These are phyloP conservation scores for Metarhizium sp. DNA, from an alignment of 2,329 filamentous ascomycete species.

Conservation along the genomic window DNA sequence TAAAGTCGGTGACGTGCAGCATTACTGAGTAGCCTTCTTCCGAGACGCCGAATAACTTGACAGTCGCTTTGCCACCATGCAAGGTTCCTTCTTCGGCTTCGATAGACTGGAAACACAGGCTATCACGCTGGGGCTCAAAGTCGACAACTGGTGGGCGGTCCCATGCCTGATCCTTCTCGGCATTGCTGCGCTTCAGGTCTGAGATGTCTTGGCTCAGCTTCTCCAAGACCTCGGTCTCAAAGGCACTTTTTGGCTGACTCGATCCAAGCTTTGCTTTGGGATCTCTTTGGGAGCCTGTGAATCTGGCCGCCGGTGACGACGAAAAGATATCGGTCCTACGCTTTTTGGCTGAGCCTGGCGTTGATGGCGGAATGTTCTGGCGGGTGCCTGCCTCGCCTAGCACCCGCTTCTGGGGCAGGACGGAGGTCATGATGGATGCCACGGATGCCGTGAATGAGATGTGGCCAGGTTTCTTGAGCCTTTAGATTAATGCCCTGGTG, in stretches of 20 bases:
- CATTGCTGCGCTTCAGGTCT: slow-evolving; percentile 74
- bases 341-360: slow-evolving; percentile 61
- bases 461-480: not conserved
- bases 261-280: slow-evolving; percentile 54
- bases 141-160: slow-evolving; percentile 47
- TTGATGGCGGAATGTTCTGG: slow-evolving; percentile 49
- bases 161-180: slow-evolving; percentile 93
- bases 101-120: slow-evolving; percentile 87
- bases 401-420: slow-evolving; percentile 63
- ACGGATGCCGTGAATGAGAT: not conserved
- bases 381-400: slow-evolving; percentile 58
- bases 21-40: slow-evolving; percentile 78
- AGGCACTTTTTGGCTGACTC: slow-evolving; percentile 78
- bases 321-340: slow-evolving; percentile 55
- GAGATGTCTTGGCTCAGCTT: slow-evolving; percentile 92
- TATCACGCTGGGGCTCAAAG: slow-evolving; percentile 51
- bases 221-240: slow-evolving; percentile 89
- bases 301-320: slow-evolving; percentile 45
- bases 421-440: slow-evolving; percentile 31
- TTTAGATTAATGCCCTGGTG: not conserved
- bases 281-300: slow-evolving; percentile 55
- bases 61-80: slow-evolving; percentile 62
- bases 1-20: slow-evolving; percentile 89
- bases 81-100: slow-evolving; percentile 86
- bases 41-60: slow-evolving; percentile 92